Percentiles rank a stretch among this genome's conserved stretches.
These are phyloP conservation scores for Pichia sporocuriosa DNA, from an alignment of 805 yeast species.

Conservation along the genomic window DNA sequence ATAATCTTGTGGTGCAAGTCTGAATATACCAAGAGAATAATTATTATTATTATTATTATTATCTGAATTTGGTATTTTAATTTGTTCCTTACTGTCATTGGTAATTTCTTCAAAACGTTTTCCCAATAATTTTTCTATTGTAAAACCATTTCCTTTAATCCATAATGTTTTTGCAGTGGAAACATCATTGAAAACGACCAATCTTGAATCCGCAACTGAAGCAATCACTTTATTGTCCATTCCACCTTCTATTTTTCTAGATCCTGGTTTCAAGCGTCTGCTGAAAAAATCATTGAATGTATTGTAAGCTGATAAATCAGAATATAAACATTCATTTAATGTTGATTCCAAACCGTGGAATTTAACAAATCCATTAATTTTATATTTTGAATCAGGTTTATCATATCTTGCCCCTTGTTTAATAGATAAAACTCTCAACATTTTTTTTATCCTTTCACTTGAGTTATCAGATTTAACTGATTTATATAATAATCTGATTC, in stretches of 20 bases:
- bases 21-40: conserved; percentile 65
- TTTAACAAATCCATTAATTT: conserved; percentile 69
- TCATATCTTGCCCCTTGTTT: conserved; percentile 87
- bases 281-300: conserved; percentile 90
- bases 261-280: conserved; percentile 62
- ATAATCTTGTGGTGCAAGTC: conserved; percentile 95
- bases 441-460: conserved; percentile 45
- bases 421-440: conserved; percentile 58
- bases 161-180: conserved; percentile 64
- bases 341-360: conserved; percentile 75
- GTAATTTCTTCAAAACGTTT: no score
- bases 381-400: conserved; percentile 52
- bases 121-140: conserved; percentile 46
- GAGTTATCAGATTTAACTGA: conserved; percentile 48
- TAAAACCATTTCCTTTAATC: conserved; percentile 82
- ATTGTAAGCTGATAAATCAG: conserved; percentile 42
- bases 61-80: conserved; percentile 36
- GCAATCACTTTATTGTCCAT: conserved; percentile 39
- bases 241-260: conserved; percentile 63
- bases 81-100: no score
- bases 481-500: conserved; percentile 75
- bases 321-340: conserved; percentile 53
- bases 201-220: conserved; percentile 86
- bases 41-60: conserved; percentile 32
- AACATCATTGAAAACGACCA: conserved; percentile 59